These are phyloP conservation scores for Bassia scoparia DNA, from an alignment of 148 eudicot species.

Conservation along the genomic window DNA sequence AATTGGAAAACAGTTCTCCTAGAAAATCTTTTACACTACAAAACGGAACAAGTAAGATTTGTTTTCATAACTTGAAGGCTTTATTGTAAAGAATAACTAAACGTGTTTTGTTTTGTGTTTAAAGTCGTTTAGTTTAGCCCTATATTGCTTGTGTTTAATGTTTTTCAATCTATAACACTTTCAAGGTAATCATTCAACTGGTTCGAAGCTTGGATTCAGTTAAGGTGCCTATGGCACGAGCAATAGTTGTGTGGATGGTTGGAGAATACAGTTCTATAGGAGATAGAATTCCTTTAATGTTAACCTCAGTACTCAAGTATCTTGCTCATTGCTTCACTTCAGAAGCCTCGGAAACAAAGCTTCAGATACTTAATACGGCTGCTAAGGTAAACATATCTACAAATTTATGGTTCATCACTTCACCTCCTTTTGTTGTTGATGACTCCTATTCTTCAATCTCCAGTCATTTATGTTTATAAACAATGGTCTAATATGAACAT, in stretches of 20 bases:
- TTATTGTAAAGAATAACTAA: no score
- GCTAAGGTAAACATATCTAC: conserved; percentile 51
- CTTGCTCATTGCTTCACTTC: conserved; percentile 65
- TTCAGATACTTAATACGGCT: conserved; percentile 79
- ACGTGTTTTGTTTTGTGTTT: conserved; percentile 3
- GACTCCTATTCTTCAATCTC: no score
- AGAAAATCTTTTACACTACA: no score
- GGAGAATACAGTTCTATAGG: conserved; percentile 84
- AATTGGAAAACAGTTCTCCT: no score
- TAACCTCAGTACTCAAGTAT: conserved; percentile 61
- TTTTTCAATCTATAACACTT: conserved; percentile 18
- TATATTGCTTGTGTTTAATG: conserved; percentile 13
- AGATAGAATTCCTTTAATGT: conserved; percentile 55
- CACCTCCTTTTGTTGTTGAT: no score
- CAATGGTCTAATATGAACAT: background rate
- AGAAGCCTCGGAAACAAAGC: conserved; percentile 84
- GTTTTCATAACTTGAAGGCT: no score
- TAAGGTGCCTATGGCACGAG: conserved; percentile 82
- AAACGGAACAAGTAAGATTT: no score
- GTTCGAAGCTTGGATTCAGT: conserved; percentile 74
- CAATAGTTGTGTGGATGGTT: conserved; percentile 75
- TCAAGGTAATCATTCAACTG: conserved; percentile 77
- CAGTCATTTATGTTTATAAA: background rate
- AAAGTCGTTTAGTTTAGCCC: background rate
- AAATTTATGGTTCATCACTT: conserved; percentile 6